Evolutionary conservation across 2,329 filamentous ascomycete genomes (phyloP).

Genomic region (Pseudophaeomoniella oleicola): DNA sequence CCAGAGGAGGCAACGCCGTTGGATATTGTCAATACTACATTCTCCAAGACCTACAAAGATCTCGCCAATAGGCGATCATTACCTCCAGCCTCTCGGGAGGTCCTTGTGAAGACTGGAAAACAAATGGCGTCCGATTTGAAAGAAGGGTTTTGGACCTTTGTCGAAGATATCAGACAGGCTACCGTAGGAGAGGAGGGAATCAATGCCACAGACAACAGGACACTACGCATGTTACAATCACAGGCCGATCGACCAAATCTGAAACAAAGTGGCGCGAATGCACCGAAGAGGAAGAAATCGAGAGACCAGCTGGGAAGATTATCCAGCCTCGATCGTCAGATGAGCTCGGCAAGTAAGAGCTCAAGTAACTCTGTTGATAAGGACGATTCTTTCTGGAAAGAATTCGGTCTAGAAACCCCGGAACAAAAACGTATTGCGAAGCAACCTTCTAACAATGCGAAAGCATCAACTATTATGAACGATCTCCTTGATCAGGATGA

Average conservation of each 20-base stretch:
- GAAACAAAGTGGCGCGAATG: neutral
- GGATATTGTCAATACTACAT: neutral
- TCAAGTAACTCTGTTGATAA: conserved; percentile 17
- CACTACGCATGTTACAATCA: conserved; percentile 17
- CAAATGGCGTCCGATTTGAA: conserved; percentile 83
- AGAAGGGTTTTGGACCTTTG: conserved; percentile 81
- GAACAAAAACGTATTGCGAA: conserved; percentile 20
- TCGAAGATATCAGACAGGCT: conserved; percentile 88
- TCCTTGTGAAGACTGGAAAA: conserved; percentile 44
- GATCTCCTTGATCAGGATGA: conserved; percentile 31
- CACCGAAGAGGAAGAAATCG: neutral
- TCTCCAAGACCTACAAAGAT: conserved; percentile 18
- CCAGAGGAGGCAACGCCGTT: neutral
- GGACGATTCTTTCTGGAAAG: conserved; percentile 33
- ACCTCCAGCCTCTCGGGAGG: conserved; percentile 31
- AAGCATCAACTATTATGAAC: conserved; percentile 2
- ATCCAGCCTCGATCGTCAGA: conserved; percentile 1
- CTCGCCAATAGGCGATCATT: conserved; percentile 24
- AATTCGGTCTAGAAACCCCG: conserved; percentile 35
- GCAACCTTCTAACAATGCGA: conserved; percentile 12
- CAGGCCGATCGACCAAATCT: conserved; percentile 11
- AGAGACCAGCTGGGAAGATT: neutral
- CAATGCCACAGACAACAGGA: conserved; percentile 34
- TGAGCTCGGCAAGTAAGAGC: conserved; percentile 10
- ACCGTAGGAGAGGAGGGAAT: conserved; percentile 89